Conservation (phyloP, 129 eudicot species). For the Ambrosia trifida region DNA sequence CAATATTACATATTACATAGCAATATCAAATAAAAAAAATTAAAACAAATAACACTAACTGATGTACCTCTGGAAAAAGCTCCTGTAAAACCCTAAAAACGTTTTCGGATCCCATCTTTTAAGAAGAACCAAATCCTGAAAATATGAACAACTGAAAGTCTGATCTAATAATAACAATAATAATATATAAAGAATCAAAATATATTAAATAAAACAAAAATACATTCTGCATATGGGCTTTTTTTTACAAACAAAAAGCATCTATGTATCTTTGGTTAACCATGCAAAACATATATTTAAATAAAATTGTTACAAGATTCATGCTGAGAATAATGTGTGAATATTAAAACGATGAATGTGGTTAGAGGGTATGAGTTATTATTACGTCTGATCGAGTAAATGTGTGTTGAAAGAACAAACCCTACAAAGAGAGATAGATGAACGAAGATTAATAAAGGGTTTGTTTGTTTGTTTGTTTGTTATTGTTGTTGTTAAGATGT, state of each 20-base stretch:
- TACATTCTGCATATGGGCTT: not conserved
- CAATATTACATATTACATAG: too few species aligned
- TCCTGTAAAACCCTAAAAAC: conserved; percentile 57
- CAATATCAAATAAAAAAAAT: too few species aligned
- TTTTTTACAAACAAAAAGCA: not conserved
- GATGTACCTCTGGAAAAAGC: conserved; percentile 72
- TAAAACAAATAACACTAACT: not conserved
- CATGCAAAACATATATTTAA: not conserved
- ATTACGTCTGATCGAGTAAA: too few species aligned
- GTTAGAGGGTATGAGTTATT: too few species aligned
- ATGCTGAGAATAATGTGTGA: too few species aligned
- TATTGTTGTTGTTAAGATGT: too few species aligned
- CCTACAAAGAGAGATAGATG: not conserved
- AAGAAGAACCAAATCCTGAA: conserved; percentile 25
- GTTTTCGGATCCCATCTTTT: conserved; percentile 60
- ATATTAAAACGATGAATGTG: too few species aligned
- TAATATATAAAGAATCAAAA: too few species aligned
- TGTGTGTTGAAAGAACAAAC: not conserved
- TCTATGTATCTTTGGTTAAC: not conserved
- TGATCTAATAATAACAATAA: not conserved
- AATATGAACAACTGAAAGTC: not conserved
- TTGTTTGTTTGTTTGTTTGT: not conserved
- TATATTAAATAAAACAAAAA: too few species aligned
- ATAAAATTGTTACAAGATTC: not conserved
- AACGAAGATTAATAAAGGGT: not conserved